Evolutionary conservation across 2,329 filamentous ascomycete genomes (phyloP).

Genomic region (Lachnum nothofagi): DNA sequence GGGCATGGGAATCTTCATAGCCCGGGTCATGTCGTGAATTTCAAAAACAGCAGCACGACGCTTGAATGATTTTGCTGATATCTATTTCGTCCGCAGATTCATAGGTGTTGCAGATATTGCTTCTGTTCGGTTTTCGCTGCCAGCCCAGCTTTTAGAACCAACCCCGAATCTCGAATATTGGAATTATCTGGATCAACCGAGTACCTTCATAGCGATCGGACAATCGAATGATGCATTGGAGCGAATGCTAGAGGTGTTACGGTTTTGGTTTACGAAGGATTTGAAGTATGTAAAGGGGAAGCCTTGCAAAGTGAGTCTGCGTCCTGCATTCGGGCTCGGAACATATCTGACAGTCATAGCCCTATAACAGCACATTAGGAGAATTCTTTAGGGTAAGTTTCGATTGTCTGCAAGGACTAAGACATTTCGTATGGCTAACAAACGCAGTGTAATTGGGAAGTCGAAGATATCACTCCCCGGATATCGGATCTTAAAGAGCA

Average conservation of each 20-base stretch:
- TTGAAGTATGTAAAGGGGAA: slow-evolving; percentile 98
- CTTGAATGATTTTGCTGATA: background rate
- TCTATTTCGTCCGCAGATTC: slow-evolving; percentile 55
- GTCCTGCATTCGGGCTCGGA: background rate
- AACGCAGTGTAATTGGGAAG: slow-evolving; percentile 84
- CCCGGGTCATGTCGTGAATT: background rate
- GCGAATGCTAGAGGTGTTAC: slow-evolving; percentile 87
- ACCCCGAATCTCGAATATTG: slow-evolving; percentile 98
- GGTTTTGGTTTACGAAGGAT: slow-evolving; percentile 99
- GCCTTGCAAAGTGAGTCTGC: slow-evolving; percentile 65
- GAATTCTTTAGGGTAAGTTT: slow-evolving; percentile 88
- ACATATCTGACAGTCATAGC: slow-evolving; percentile 34
- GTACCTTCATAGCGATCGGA: slow-evolving; percentile 77
- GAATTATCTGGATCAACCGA: slow-evolving; percentile 94
- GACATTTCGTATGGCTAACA: background rate
- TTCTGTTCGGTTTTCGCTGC: slow-evolving; percentile 89
- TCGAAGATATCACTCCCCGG: slow-evolving; percentile 68
- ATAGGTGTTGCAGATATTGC: slow-evolving; percentile 95
- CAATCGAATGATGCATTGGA: slow-evolving; percentile 87
- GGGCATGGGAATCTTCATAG: background rate
- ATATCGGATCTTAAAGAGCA: slow-evolving; percentile 38
- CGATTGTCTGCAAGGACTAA: background rate
- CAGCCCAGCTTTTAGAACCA: slow-evolving; percentile 90
- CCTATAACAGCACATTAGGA: slow-evolving; percentile 93
- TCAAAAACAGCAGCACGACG: slow-evolving; percentile 12